A percentile compares a stretch with the other conserved stretches of the same genome.
Conservation (phyloP, 2,329 filamentous ascomycete genomes). For the Dothideomycetidae sp. region DNA sequence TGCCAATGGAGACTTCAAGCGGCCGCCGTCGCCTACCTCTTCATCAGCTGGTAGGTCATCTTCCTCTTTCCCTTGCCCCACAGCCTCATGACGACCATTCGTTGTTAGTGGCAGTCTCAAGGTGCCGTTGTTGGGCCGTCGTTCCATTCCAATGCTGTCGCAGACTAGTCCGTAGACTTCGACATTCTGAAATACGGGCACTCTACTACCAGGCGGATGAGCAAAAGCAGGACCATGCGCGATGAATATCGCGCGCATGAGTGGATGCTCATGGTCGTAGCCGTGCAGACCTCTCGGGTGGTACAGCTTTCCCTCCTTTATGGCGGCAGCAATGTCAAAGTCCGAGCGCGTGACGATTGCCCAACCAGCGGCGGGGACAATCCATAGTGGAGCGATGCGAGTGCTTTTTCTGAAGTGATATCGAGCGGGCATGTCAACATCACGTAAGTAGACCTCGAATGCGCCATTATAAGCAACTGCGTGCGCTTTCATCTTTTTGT, state of each 20-base stretch:
- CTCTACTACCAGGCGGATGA: constrained; percentile 62
- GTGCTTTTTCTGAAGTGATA: constrained; percentile 84
- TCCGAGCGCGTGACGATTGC: constrained; percentile 71
- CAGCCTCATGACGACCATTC: constrained; percentile 41
- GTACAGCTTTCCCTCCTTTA: constrained; percentile 52
- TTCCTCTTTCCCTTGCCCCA: constrained; percentile 23
- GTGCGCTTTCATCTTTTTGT: constrained; percentile 43
- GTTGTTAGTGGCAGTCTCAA: constrained; percentile 55
- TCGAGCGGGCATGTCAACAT: constrained; percentile 75
- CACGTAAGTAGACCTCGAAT: constrained; percentile 75
- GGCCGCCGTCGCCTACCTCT: neutral
- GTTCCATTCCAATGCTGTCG: constrained; percentile 63
- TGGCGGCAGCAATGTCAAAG: constrained; percentile 57
- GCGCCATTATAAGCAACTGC: constrained; percentile 49
- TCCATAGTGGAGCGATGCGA: constrained; percentile 88
- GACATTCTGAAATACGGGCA: constrained; percentile 80
- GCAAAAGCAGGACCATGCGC: constrained; percentile 86
- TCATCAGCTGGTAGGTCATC: constrained; percentile 17
- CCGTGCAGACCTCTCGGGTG: constrained; percentile 77
- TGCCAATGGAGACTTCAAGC: too few species aligned
- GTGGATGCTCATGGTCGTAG: constrained; percentile 84
- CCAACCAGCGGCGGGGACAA: constrained; percentile 85
- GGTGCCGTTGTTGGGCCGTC: constrained; percentile 76
- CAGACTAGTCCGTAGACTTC: constrained; percentile 93
- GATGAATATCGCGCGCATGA: constrained; percentile 94